Evolutionary conservation across 2,329 filamentous ascomycete species (phyloP), one percentile per base, ranked within the genome.

Genomic region (Raffaelea deltoideospora): DNA sequence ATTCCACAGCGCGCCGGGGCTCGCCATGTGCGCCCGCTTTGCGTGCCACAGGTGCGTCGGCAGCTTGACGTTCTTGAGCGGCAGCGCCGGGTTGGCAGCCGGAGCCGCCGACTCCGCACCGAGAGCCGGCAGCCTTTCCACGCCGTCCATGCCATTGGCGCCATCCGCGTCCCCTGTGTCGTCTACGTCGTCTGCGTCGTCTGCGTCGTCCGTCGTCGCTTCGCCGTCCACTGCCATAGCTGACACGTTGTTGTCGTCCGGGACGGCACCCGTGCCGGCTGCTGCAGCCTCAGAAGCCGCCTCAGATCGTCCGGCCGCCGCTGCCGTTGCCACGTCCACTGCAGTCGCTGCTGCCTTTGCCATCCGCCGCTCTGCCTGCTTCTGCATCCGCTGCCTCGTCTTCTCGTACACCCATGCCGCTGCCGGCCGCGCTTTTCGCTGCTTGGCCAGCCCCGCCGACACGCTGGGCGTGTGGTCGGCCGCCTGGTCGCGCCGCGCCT

Each of bases 21-120:
- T 8, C 1, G 86, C 86, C 82, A 98, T 92, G 41, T 72, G 80
- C 18, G 90, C 85, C 41, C 90, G 68, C 56, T 98, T 98, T 3
- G 88, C 78, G 57, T 94, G 87, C 71, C 82, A 98, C 45, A 92
- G 60, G 55, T 98, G 90, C 7, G 90, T 96, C 0, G 90, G 90
- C 14, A 98, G 64, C 85, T 88, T 95, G 3, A 82, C 86, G 63
- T 96, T 96, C 54, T 82, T 69, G 32, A 79, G 62, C 53, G 96
- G 88, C 23, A 90, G 76, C 57, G 74, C 53, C 77, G 78, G 46
- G 82, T 73, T 55, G 81, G 84, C 2, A 79, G 74, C 29, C 66
- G 64, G 8, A 66, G 58, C 28, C 5, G 15, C 28, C 5, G 15
- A 17, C 15, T 30, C n/a, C 28, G n/a, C n/a, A n/a, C n/a, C n/a